Conservation (phyloP, 352 stramenopile genomes). For the Globisporangium mamillatum region DNA sequence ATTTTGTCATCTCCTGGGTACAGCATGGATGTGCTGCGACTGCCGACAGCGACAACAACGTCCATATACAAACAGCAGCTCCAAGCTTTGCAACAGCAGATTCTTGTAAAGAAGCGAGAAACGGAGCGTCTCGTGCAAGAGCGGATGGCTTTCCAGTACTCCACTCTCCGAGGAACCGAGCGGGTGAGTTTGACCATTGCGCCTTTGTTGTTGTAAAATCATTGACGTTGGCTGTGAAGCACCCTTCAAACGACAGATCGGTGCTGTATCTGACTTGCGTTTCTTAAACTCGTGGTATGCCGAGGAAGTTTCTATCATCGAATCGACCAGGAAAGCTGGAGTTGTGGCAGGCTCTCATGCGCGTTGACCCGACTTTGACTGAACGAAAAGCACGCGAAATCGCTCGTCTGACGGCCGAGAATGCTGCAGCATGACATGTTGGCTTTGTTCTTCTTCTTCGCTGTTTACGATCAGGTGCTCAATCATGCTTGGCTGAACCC, state of each 20-base stretch:
- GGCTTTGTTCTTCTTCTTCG: background rate
- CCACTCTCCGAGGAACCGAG: constrained; percentile 50
- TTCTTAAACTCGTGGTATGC: background rate
- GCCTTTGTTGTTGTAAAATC: background rate
- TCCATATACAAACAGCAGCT: constrained; percentile 75
- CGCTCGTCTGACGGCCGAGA: constrained; percentile 23
- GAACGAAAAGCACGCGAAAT: constrained; percentile 51
- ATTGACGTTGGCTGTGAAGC: background rate
- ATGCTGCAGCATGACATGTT: background rate
- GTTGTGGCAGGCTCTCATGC: constrained; percentile 69
- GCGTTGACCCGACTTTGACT: constrained; percentile 56
- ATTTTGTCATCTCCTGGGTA: constrained; percentile 18
- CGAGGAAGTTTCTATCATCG: constrained; percentile 39
- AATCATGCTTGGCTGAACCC: background rate
- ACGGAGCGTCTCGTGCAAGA: constrained; percentile 61
- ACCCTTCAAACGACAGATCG: background rate
- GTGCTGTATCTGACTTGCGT: constrained; percentile 2
- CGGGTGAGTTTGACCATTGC: constrained; percentile 26
- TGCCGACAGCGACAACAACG: constrained; percentile 32
- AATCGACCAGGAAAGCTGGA: constrained; percentile 46
- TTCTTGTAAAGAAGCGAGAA: constrained; percentile 62
- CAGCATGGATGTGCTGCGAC: constrained; percentile 33
- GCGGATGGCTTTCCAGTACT: constrained; percentile 56
- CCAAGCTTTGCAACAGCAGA: constrained; percentile 54
- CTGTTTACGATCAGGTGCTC: background rate